Evolutionary conservation across 352 stramenopile genomes (phyloP), one percentile per base, ranked within the genome.

Genomic region (Phytophthora podocarpi): DNA sequence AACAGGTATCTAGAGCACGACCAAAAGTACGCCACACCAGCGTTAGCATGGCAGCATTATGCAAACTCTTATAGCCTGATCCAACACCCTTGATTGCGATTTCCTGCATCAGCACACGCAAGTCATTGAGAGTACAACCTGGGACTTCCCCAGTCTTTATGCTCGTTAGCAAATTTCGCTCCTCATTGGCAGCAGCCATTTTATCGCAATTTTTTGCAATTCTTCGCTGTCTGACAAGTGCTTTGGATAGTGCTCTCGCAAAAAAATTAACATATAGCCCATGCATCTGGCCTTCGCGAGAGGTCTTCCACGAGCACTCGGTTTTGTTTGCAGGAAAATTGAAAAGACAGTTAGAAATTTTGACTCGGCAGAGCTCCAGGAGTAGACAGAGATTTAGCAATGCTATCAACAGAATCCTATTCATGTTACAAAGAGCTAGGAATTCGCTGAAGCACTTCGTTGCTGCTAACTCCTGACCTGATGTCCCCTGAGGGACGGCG

Each of bases 181-280:
- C 54, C 5, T 70, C 65, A 18, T 67, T 74, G 11, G 54, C 32
- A 8, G 8, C 16, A 11, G 32, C 30, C 53, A 73, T 69, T 74
- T 73, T n/a, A 6, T 68, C 58, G 9, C 39, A 41, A 30, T 65
- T 68, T 18, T 53, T 51, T n/a, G n/a, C n/a, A n/a, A n/a, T n/a
- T n/a, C n/a, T n/a, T n/a, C n/a, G n/a, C n/a, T n/a, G n/a, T n/a
- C n/a, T n/a, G n/a, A n/a, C n/a, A n/a, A n/a, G n/a, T n/a, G n/a
- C n/a, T n/a, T n/a, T n/a, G n/a, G n/a, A n/a, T n/a, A n/a, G n/a
- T n/a, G n/a, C n/a, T n/a, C n/a, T n/a, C n/a, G n/a, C n/a, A n/a
- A n/a, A n/a, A n/a, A n/a, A n/a, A n/a, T n/a, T n/a, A n/a, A n/a
- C n/a, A n/a, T n/a, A n/a, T n/a, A n/a, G n/a, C n/a, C n/a, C n/a